phyloP scores from a whole-genome alignment of 176 grass and related monocot genomes.

The Poa pratensis region DNA sequence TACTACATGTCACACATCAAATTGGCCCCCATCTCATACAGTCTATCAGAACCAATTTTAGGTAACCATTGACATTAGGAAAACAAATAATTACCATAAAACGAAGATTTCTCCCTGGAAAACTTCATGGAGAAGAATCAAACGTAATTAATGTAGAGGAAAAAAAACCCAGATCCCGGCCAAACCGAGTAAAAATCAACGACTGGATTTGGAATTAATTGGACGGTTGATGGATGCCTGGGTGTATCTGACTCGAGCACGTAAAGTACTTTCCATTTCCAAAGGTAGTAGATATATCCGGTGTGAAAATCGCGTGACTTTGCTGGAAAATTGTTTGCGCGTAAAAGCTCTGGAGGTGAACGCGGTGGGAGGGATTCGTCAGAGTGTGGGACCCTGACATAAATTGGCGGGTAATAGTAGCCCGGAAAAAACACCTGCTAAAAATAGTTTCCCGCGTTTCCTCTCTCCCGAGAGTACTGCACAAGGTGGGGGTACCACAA shows the following conservation, averaged over 20 bases:
- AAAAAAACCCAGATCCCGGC: background rate
- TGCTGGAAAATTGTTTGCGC: background rate
- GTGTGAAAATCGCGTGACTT: background rate
- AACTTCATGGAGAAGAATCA: background rate
- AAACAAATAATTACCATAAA: background rate
- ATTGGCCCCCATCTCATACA: background rate
- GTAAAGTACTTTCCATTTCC: background rate
- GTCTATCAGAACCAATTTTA: background rate
- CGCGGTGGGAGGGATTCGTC: background rate
- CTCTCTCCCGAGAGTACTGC: background rate
- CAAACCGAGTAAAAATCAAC: background rate
- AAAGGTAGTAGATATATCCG: background rate
- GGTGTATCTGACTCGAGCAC: background rate
- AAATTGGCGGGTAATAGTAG: conserved; percentile 33
- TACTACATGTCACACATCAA: background rate
- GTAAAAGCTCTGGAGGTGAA: background rate
- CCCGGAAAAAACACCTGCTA: background rate
- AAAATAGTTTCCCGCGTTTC: conserved; percentile 35
- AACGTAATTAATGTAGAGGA: background rate
- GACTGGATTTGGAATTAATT: too few relatives aligned
- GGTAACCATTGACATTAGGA: background rate
- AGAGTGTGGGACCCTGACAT: background rate
- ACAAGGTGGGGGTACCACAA: background rate
- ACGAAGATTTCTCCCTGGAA: background rate
- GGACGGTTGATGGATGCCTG: too few relatives aligned